Conservation (phyloP, 768 basidiomycete species). For the Naganishia onofrii region DNA sequence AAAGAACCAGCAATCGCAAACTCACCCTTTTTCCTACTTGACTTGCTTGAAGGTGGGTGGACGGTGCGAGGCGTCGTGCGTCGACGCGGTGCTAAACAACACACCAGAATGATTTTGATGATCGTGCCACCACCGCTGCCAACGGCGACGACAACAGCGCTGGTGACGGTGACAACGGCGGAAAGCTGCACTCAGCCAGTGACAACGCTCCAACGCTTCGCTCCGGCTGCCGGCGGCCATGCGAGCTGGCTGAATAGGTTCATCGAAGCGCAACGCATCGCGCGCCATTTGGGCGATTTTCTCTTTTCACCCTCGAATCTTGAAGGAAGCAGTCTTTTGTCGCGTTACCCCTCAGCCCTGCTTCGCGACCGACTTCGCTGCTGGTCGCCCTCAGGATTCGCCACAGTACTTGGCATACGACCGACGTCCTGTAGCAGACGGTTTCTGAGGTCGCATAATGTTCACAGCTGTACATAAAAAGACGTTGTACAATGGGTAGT, state of each 20-base stretch:
- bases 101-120: slow-evolving; percentile 18
- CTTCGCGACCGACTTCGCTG: too few species aligned
- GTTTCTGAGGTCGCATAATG: too few species aligned
- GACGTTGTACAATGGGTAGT: too few species aligned
- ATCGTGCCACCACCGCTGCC: neutral
- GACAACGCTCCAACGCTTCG: neutral
- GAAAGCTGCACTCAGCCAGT: neutral
- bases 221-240: slow-evolving; percentile 1
- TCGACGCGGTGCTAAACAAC: neutral
- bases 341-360: too few species aligned
- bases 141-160: neutral
- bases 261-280: neutral
- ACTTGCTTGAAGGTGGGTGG: slow-evolving; percentile 25
- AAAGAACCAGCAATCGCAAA: neutral
- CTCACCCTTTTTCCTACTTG: slow-evolving; percentile 27
- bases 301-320: too few species aligned
- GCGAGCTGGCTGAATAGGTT: too few species aligned
- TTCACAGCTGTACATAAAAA: too few species aligned
- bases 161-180: slow-evolving; percentile 4
- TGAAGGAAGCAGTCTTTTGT: too few species aligned
- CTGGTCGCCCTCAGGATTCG: too few species aligned
- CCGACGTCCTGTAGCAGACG: too few species aligned
- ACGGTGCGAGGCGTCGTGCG: slow-evolving; percentile 18
- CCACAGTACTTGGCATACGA: too few species aligned
- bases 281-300: too few species aligned